Percentiles rank a stretch among this genome's conserved stretches.
Conservation (phyloP, 1,139 yeast genomes). For the Taphrina wiesneri region DNA sequence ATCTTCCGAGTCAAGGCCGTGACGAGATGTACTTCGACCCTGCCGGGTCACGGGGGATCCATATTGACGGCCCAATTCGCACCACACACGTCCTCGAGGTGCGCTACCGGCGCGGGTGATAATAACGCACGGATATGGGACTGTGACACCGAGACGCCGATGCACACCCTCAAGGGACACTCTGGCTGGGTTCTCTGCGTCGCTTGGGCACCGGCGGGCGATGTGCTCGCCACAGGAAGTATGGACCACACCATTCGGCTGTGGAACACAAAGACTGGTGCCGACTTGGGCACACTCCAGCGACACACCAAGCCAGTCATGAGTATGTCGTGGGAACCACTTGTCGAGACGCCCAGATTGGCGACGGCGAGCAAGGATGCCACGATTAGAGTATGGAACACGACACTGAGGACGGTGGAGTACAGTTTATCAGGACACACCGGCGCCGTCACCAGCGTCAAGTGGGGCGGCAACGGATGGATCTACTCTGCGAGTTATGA, state of each 20-base stretch:
- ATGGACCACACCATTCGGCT: conserved; percentile 82
- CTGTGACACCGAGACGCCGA: conserved; percentile 90
- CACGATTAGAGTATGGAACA: conserved; percentile 86
- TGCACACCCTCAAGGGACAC: conserved; percentile 78
- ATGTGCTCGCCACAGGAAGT: conserved; percentile 88
- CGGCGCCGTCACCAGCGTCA: conserved; percentile 85
- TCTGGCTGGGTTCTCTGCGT: conserved; percentile 92
- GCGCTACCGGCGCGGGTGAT: conserved; percentile 97
- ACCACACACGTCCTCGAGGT: conserved; percentile 71
- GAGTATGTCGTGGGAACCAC: conserved; percentile 90
- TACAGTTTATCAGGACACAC: conserved; percentile 85
- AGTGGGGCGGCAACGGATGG: conserved; percentile 90
- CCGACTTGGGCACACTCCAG: conserved; percentile 60
- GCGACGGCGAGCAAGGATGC: conserved; percentile 93
- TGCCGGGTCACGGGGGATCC: conserved; percentile 93
- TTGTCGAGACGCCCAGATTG: conserved; percentile 68
- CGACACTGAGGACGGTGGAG: conserved; percentile 63
- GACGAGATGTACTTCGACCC: conserved; percentile 87
- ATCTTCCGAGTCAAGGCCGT: conserved; percentile 90
- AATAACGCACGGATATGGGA: conserved; percentile 98
- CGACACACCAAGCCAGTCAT: conserved; percentile 94
- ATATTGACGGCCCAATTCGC: conserved; percentile 91
- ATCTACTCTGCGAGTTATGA: conserved; percentile 93
- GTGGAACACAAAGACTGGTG: conserved; percentile 82
- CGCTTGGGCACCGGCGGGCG: conserved; percentile 92